These are phyloP conservation scores for Penicillium sclerotigenum DNA, from an alignment of 2,329 filamentous ascomycete genomes.

Conservation along the genomic window DNA sequence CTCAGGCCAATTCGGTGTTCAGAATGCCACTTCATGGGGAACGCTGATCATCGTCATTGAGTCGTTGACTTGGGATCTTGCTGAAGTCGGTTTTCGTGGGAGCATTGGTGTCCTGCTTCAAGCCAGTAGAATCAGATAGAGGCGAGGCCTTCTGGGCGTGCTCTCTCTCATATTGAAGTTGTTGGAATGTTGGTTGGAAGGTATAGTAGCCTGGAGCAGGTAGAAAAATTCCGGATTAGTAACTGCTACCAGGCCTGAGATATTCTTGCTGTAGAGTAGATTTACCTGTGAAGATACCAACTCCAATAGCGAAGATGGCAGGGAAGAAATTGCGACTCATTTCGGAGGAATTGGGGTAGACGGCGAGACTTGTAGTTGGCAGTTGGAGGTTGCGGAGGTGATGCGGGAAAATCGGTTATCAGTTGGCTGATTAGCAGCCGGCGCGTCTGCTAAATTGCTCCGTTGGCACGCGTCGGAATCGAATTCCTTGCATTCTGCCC, in stretches of 20 bases:
- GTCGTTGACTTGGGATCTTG: not conserved
- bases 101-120: not conserved
- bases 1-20: not conserved
- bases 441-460: conserved; percentile 25
- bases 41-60: not conserved
- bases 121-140: not conserved
- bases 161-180: conserved; percentile 34
- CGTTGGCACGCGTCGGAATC: conserved; percentile 4
- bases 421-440: conserved; percentile 21
- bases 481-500: not conserved
- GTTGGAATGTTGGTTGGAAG: conserved; percentile 42
- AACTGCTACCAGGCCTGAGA: not conserved
- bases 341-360: conserved; percentile 1
- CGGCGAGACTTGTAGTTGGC: not conserved
- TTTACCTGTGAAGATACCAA: conserved; percentile 42
- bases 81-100: not conserved
- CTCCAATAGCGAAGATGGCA: conserved; percentile 36
- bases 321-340: conserved; percentile 42
- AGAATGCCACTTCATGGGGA: not conserved
- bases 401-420: conserved; percentile 21
- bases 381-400: conserved; percentile 16
- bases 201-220: conserved; percentile 40
- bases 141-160: conserved; percentile 13
- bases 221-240: conserved; percentile 15
- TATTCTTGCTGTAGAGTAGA: not conserved